Evolutionary conservation across 1,284 basidiomycete genomes (phyloP).

Genomic region (Apiotrichum laibachii): DNA sequence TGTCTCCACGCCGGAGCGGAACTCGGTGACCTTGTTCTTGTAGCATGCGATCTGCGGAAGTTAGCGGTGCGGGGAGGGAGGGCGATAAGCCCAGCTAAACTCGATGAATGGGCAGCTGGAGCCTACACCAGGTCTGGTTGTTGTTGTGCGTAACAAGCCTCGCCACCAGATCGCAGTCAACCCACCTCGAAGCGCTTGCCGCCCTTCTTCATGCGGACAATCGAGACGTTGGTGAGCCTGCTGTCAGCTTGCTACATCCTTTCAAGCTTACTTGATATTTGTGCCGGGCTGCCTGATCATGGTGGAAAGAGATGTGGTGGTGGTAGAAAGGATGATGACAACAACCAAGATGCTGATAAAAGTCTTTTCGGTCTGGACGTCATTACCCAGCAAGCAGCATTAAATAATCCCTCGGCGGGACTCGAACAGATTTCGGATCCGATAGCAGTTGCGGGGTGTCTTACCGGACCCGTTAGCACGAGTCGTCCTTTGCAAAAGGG

Average conservation of each 20-base stretch:
- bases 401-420: too few relatives aligned
- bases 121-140: neutral
- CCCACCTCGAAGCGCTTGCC: conserved; percentile 94
- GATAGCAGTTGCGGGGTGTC: neutral
- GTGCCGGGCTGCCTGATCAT: conserved; percentile 25
- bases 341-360: neutral
- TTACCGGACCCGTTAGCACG: too few relatives aligned
- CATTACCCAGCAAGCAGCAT: neutral
- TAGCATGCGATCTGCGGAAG: conserved; percentile 83
- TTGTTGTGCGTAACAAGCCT: neutral
- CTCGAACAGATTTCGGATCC: neutral
- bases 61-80: too few relatives aligned
- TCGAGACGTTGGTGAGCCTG: conserved; percentile 91
- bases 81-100: too few relatives aligned
- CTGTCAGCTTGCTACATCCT: neutral
- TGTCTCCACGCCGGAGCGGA: conserved; percentile 88
- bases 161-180: neutral
- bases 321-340: neutral
- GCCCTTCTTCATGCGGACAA: conserved; percentile 91
- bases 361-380: neutral
- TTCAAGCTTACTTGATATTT: conserved; percentile 21
- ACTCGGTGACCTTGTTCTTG: conserved; percentile 99
- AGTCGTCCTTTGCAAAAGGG: neutral
- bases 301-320: neutral
- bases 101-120: neutral